Evolutionary conservation across 352 stramenopile genomes (phyloP).

Genomic region (Elongisporangium prolatum): DNA sequence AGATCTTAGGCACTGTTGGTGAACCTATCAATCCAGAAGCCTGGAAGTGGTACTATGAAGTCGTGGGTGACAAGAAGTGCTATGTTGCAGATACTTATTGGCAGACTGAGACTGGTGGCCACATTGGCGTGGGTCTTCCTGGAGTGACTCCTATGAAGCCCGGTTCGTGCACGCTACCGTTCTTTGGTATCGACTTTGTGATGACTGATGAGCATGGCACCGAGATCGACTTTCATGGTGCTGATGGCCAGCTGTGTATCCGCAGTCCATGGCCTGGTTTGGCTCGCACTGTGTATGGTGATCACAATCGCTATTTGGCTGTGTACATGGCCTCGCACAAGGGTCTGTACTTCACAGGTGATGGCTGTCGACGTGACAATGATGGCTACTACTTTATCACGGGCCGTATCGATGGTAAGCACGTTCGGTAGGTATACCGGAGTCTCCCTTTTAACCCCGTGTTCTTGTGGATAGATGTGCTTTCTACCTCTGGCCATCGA

Average conservation of each 20-base stretch:
- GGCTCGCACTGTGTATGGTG: slow-evolving; percentile 92
- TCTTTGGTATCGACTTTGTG: slow-evolving; percentile 94
- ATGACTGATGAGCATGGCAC: slow-evolving; percentile 82
- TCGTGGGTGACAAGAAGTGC: slow-evolving; percentile 87
- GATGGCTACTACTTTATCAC: slow-evolving; percentile 99
- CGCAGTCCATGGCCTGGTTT: slow-evolving; percentile 95
- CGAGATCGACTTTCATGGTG: slow-evolving; percentile 77
- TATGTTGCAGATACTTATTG: slow-evolving; percentile 97
- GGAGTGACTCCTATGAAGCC: slow-evolving; percentile 89
- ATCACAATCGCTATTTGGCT: slow-evolving; percentile 94
- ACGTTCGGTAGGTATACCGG: not conserved
- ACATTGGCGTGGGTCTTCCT: slow-evolving; percentile 93
- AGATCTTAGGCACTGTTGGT: slow-evolving; percentile 95
- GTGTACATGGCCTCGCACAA: slow-evolving; percentile 97
- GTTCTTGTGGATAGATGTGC: slow-evolving; percentile 68
- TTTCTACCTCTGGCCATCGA: slow-evolving; percentile 92
- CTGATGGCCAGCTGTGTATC: slow-evolving; percentile 96
- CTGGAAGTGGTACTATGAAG: slow-evolving; percentile 97
- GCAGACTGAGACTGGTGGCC: slow-evolving; percentile 97
- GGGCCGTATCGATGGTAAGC: slow-evolving; percentile 90
- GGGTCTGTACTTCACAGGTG: slow-evolving; percentile 96
- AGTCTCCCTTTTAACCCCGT: not conserved
- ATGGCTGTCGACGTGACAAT: slow-evolving; percentile 83
- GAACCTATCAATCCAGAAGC: slow-evolving; percentile 98
- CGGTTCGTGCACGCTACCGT: slow-evolving; percentile 93